A percentile compares a stretch with the other conserved stretches of the same genome.
phyloP scores from a whole-genome alignment of 257 asterid species.

The Ehretia macrophylla region DNA sequence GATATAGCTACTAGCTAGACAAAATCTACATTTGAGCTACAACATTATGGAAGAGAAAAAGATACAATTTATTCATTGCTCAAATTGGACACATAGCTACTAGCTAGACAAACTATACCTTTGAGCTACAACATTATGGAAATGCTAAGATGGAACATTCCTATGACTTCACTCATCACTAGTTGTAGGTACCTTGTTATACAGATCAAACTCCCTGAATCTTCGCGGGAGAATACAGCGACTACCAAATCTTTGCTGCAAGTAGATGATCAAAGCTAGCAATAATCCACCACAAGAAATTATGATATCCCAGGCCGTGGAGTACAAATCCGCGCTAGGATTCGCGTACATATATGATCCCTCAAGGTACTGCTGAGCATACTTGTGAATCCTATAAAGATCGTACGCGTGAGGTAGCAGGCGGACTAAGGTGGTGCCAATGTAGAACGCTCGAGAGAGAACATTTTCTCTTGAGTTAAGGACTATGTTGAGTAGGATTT shows the following conservation, averaged over 20 bases:
- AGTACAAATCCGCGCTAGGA: slow-evolving; percentile 55
- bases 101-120: no score
- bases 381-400: slow-evolving; percentile 47
- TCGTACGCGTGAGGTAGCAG: slow-evolving; percentile 66
- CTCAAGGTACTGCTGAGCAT: slow-evolving; percentile 13
- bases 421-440: slow-evolving; percentile 51
- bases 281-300: slow-evolving; percentile 46
- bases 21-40: no score
- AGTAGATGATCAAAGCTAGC: slow-evolving; percentile 41
- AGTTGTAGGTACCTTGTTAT: slow-evolving; percentile 48
- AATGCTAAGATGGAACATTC: neutral
- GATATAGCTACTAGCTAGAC: no score
- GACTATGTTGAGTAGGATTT: slow-evolving; percentile 44
- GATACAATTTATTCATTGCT: no score
- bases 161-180: slow-evolving; percentile 9
- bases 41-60: no score
- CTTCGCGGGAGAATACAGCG: slow-evolving; percentile 50
- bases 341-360: slow-evolving; percentile 56
- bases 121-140: no score
- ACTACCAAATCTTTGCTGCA: slow-evolving; percentile 70
- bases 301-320: slow-evolving; percentile 63
- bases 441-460: slow-evolving; percentile 37
- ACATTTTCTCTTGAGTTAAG: slow-evolving; percentile 31
- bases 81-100: no score
- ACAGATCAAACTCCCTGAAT: slow-evolving; percentile 36